These are phyloP conservation scores for Tricholomella constricta DNA, from an alignment of 768 basidiomycete genomes.

Conservation along the genomic window DNA sequence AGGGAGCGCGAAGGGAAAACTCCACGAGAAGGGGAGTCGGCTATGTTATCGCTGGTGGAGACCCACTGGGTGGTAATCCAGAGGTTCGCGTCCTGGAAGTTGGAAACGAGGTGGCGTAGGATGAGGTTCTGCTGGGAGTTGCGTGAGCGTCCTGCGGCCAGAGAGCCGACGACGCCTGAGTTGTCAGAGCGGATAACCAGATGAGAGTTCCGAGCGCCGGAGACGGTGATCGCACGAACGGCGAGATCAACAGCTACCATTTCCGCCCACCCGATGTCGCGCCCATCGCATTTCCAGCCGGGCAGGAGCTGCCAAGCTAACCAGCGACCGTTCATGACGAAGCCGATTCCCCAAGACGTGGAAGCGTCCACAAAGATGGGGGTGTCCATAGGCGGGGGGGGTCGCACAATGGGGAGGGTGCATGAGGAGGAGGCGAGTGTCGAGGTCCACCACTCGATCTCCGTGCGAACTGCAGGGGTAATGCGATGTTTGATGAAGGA, in stretches of 20 bases:
- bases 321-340: too few species aligned
- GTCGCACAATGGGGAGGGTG: slow-evolving; percentile 6
- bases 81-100: slow-evolving; percentile 22
- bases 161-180: slow-evolving; percentile 29
- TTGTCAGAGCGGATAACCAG: slow-evolving; percentile 37
- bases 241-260: slow-evolving; percentile 43
- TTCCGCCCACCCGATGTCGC: slow-evolving; percentile 44
- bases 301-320: slow-evolving; percentile 33
- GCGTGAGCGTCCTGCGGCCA: slow-evolving; percentile 25
- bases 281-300: slow-evolving; percentile 26
- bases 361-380: slow-evolving; percentile 36
- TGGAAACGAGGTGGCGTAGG: slow-evolving; percentile 24
- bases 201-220: slow-evolving; percentile 23
- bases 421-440: neutral
- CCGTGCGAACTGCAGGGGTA: slow-evolving; percentile 10
- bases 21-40: slow-evolving; percentile 22
- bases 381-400: slow-evolving; percentile 2
- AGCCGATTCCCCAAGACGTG: too few species aligned
- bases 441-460: slow-evolving; percentile 35
- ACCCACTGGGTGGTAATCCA: slow-evolving; percentile 30
- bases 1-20: slow-evolving; percentile 2
- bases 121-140: slow-evolving; percentile 31
- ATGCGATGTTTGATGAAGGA: slow-evolving; percentile 14
- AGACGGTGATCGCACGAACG: slow-evolving; percentile 24
- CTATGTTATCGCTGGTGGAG: slow-evolving; percentile 13